Evolutionary conservation across 2,329 filamentous ascomycete species (phyloP).

Genomic region (Triangularia verruculosa): DNA sequence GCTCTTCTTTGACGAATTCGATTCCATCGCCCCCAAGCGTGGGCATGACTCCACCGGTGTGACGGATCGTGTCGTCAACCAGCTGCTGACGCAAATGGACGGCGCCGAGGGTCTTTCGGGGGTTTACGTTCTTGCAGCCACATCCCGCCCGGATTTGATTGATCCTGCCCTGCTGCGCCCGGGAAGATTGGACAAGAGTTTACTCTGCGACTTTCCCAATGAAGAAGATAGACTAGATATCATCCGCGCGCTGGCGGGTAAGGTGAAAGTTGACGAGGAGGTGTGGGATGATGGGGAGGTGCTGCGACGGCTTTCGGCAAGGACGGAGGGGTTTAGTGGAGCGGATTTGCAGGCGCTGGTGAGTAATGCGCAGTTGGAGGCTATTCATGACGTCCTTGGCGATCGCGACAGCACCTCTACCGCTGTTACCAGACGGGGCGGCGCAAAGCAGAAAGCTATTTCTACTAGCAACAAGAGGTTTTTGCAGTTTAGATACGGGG

Average conservation of each 20-base stretch:
- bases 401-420: conserved; percentile 42
- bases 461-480: conserved; percentile 58
- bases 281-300: conserved; percentile 55
- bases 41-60: conserved; percentile 97
- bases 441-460: conserved; percentile 35
- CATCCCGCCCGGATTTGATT: conserved; percentile 88
- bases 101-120: conserved; percentile 92
- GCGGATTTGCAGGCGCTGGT: conserved; percentile 93
- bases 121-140: conserved; percentile 94
- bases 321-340: conserved; percentile 87
- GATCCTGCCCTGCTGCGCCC: conserved; percentile 90
- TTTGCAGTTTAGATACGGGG: conserved; percentile 80
- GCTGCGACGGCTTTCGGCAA: conserved; percentile 69
- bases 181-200: conserved; percentile 86
- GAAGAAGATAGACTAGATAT: conserved; percentile 84
- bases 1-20: conserved; percentile 98
- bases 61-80: conserved; percentile 97
- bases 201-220: conserved; percentile 86
- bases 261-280: conserved; percentile 69
- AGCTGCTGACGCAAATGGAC: conserved; percentile 98
- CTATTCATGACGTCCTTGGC: conserved; percentile 87
- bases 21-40: conserved; percentile 94
- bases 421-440: conserved; percentile 32
- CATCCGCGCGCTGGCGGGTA: conserved; percentile 75
- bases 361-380: conserved; percentile 94